Base-by-base conservation (phyloP, 139 green algal genomes). In the Chlorella sp. region DNA sequence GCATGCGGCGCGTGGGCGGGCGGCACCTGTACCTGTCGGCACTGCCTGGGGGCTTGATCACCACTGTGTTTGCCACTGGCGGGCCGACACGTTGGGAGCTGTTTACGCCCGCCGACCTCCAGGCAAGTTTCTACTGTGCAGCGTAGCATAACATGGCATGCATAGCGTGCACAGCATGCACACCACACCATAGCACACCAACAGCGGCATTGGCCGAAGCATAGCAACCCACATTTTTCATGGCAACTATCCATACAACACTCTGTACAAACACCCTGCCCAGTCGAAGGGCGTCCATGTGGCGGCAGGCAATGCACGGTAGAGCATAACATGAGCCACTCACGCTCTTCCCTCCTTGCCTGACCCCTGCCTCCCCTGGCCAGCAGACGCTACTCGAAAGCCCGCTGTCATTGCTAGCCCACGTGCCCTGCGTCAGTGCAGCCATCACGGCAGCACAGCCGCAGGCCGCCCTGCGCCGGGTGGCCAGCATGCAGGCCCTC, bases 11-110 rank as follows among this genome's bases (percentile, higher is more conserved):
- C 3, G 68, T 91, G 32, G 22, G 57, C 24, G 87, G 87, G 19
- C 66, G 68, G 19, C 87, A 91, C 81, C 48, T 91, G n/a, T 86
- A 57, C 12, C 69, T 91, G 61, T 88, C 76, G 19, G 87, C 87
- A 4, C 87, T 91, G 21, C 87, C 87, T 28, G 77, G 81, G 21
- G 87, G 87, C n/a, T 48, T 84, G n/a, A 53, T 91, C 21, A 85
- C 68, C 36, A 91, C 87, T 0, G 68, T 57, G 32, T 30, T 36
- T 80, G 75, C 53, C 18, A 24, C 57, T 0, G 22, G 34, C n/a
- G 32, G 39, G 21, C 87, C 75, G 32, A 39, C 37, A 2, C 87
- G 87, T 7, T 91, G 87, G 87, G 87, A 91, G 42, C 48, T 91
- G 53, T 91, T 91, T 28, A n/a, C 36, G 36, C 22, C 87, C 9